Base-by-base conservation (phyloP, 1,139 yeast genomes). In the Pneumocystis oryctolagi region DNA sequence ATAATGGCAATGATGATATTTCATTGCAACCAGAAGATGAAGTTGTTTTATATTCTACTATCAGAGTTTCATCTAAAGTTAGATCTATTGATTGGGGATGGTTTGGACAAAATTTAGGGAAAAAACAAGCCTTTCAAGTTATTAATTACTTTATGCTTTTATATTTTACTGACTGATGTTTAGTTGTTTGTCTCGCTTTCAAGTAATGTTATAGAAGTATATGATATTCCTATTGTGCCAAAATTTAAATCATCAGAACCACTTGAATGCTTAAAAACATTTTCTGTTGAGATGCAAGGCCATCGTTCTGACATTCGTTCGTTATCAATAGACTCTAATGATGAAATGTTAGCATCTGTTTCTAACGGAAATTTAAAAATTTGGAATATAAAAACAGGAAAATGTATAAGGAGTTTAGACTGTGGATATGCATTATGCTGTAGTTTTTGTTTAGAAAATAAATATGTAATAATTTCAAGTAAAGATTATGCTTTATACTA, bases 221-320 rank as follows among this genome's bases (percentile, higher is more conserved):
- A 85, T 72, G 74, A 78, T 9, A 74, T 88, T 14, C 84, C 85
- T 1, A 78, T 77, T 64, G 76, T 71, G 55, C 71, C 77, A 62
- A 77, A 73, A 65, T 81, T 58, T 67, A 80, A 68, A 70, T 70
- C 77, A 32, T 74, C 78, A 60, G 74, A 77, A 18, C 79, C 78
- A 63, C 79, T 80, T 60, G 83, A 82, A 56, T 79, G 82, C 18
- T 75, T 80, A 3, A 77, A 78, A 42, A 79, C 76, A 34, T 82
- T 82, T 70, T 74, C 84, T 1, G 78, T 92, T 42, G 96, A 89
- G 60, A 74, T 83, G 60, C 80, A 82, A 61, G 99, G 98, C 32
- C 97, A 90, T 71, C 82, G 97, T 72, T 82, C 88, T 3, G 99
- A 94, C 73, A 80, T 92, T 42, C 80, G 98, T 70, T 81, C 96